Conservation (phyloP, 2,329 filamentous ascomycete species). For the Dactylonectria macrodidyma region DNA sequence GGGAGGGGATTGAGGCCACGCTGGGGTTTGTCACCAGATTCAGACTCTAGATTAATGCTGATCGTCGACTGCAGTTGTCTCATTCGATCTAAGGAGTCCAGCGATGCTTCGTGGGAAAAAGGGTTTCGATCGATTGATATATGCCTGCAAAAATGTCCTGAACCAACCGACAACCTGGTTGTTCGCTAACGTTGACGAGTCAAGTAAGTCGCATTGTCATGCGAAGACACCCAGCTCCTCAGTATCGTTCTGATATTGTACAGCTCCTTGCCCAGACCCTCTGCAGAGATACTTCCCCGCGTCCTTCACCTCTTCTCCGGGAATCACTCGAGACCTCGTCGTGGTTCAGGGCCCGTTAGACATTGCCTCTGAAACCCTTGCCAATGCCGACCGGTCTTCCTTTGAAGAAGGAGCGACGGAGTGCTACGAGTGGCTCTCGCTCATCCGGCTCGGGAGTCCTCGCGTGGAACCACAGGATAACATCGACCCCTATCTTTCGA, state of each 20-base stretch:
- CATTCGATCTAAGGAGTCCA: constrained; percentile 80
- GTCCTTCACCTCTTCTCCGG: constrained; percentile 55
- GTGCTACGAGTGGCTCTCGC: constrained; percentile 81
- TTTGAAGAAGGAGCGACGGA: constrained; percentile 76
- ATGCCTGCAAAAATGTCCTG: constrained; percentile 85
- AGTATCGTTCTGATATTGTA: constrained; percentile 38
- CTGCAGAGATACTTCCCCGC: constrained; percentile 61
- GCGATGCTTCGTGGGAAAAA: constrained; percentile 89
- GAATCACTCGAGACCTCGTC: constrained; percentile 34
- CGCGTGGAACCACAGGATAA: constrained; percentile 69
- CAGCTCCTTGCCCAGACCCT: constrained; percentile 66
- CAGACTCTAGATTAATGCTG: constrained; percentile 36
- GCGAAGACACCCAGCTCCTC: not conserved
- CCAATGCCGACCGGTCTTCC: constrained; percentile 59
- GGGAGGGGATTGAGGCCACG: constrained; percentile 74
- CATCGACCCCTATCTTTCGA: constrained; percentile 78
- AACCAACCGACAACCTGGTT: constrained; percentile 80
- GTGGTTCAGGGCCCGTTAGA: constrained; percentile 45
- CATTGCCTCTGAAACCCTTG: constrained; percentile 47
- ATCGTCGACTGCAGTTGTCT: constrained; percentile 71
- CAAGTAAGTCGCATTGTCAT: constrained; percentile 40
- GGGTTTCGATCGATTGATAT: constrained; percentile 82
- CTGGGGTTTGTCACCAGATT: constrained; percentile 72
- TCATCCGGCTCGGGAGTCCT: constrained; percentile 77
- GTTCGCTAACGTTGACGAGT: constrained; percentile 73